Percentiles rank a stretch among this genome's conserved stretches.
Evolutionary conservation across 1,284 basidiomycete species (phyloP).

Genomic region (Apiotrichum laibachii): DNA sequence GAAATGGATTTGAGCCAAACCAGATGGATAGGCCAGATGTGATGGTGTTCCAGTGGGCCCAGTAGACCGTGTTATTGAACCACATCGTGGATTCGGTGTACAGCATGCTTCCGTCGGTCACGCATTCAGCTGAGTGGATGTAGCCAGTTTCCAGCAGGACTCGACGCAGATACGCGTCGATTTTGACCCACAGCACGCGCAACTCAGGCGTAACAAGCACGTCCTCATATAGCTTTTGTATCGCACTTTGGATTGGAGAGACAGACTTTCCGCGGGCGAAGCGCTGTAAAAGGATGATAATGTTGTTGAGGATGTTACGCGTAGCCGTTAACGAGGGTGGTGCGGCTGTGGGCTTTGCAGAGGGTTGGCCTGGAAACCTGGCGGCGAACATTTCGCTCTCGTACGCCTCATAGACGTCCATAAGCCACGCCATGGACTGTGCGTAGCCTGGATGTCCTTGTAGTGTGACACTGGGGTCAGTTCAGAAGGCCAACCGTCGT

Average conservation of each 20-base stretch:
- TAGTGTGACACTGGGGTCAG: constrained; percentile 5
- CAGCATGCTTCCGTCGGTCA: neutral
- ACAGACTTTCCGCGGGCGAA: constrained; percentile 14
- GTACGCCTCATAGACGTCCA: constrained; percentile 19
- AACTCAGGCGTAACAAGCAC: constrained; percentile 2
- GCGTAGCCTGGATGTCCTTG: constrained; percentile 11
- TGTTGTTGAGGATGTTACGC: constrained; percentile 9
- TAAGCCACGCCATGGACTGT: constrained; percentile 17
- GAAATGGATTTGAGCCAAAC: constrained; percentile 1
- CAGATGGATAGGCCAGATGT: constrained; percentile 4
- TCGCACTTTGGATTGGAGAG: constrained; percentile 9
- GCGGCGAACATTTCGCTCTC: constrained; percentile 5
- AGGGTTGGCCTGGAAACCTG: neutral
- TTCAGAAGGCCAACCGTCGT: neutral
- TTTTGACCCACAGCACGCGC: neutral
- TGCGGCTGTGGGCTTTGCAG: neutral
- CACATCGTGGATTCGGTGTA: constrained; percentile 2
- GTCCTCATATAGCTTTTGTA: constrained; percentile 13
- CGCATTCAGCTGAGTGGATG: constrained; percentile 6
- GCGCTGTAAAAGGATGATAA: constrained; percentile 12
- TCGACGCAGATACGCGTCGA: constrained; percentile 9
- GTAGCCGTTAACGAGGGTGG: neutral
- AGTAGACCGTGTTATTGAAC: constrained; percentile 12
- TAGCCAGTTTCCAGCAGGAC: constrained; percentile 12
- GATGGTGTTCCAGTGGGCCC: constrained; percentile 18